Conservation (phyloP, 2,329 filamentous ascomycete genomes). For the Colletotrichum incanum region DNA sequence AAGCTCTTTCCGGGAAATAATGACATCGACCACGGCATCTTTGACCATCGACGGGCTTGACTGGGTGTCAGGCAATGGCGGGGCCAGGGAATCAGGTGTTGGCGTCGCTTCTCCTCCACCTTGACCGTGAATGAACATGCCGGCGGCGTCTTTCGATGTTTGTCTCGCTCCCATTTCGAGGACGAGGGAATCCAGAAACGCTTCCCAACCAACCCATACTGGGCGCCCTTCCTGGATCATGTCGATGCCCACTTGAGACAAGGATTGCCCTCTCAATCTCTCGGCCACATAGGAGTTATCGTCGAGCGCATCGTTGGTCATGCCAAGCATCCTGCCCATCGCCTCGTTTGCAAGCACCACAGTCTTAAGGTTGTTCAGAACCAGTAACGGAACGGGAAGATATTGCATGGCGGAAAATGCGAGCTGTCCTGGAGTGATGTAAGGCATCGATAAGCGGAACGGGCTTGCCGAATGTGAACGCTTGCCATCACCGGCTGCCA, state of each 20-base stretch:
- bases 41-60: constrained; percentile 55
- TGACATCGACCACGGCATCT: constrained; percentile 78
- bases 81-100: constrained; percentile 49
- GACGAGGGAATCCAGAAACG: constrained; percentile 70
- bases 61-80: constrained; percentile 43
- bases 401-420: constrained; percentile 81
- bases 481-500: constrained; percentile 43
- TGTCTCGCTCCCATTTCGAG: constrained; percentile 57
- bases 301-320: constrained; percentile 61
- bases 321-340: constrained; percentile 78
- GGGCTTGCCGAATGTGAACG: constrained; percentile 56
- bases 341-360: constrained; percentile 83
- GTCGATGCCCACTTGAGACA: constrained; percentile 81
- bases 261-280: constrained; percentile 73
- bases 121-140: constrained; percentile 39
- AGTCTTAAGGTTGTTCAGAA: constrained; percentile 78
- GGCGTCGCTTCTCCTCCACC: constrained; percentile 57
- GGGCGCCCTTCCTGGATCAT: constrained; percentile 78
- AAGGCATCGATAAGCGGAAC: constrained; percentile 60
- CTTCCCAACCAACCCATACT: constrained; percentile 72
- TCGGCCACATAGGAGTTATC: constrained; percentile 67
- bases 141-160: constrained; percentile 36
- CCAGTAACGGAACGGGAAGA: constrained; percentile 79
- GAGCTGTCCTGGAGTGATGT: constrained; percentile 66
- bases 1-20: constrained; percentile 69